Base-by-base conservation (phyloP, 1,139 yeast species). In the Yamadazyma triangularis region DNA sequence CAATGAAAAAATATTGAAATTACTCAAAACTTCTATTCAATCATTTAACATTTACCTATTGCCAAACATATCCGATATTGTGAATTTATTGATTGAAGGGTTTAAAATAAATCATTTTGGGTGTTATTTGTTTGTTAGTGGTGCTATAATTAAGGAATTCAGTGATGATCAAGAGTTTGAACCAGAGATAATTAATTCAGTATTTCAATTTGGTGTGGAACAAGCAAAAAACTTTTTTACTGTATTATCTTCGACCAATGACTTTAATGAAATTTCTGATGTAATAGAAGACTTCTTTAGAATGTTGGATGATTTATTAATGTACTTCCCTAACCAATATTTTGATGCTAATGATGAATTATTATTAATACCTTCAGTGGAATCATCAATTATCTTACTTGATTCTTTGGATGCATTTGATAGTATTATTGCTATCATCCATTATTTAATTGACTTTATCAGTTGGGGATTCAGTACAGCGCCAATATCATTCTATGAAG, bases 71-170 rank as follows among this genome's bases (percentile, higher is more conserved):
- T 75, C 79, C 3, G 66, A 75, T 9, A 70, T 87, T 29, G 89
- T 88, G 1, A 72, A 66, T 34, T 64, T 73, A 13, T 62, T 81
- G 40, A 68, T 86, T 36, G 67, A 70, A 25, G 91, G 93, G 4
- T 89, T 87, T 59, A 70, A 77, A 29, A 59, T 63, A 28, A 81
- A 81, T 21, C 75, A 78, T 26, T 76, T 63, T 48, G 96, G 96
- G 2, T 85, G 95, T 53, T 89, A 82, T 51, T 61, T 89, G 36
- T 89, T 95, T 93, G 93, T 86, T 12, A 81, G 95, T 3, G 96
- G 96, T 4, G 73, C 85, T 4, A 63, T 87, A 19, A 76, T 89
- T 32, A 75, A 87, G 38, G 93, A 85, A 40, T 88, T 73, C 56
- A 82, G 85, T 18, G 86, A 79, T 50, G 85, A 76, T 34, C 47